phyloP scores from a whole-genome alignment of 2,329 filamentous ascomycete species.

The Scortechinia acanthostroma region DNA sequence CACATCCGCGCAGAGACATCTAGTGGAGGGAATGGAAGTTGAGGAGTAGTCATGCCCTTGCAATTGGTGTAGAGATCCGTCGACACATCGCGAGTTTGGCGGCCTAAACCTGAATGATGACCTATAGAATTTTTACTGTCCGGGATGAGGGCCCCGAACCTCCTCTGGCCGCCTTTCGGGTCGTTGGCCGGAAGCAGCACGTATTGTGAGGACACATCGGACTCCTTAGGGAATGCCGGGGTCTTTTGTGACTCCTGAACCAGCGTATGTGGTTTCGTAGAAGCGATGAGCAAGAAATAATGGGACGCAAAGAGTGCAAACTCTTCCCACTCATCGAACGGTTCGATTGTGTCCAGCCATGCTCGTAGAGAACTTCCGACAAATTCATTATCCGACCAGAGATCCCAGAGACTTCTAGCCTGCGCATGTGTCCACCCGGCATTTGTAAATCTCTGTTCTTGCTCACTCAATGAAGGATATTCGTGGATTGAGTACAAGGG shows the following conservation, averaged over 20 bases:
- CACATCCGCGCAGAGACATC: constrained; percentile 1
- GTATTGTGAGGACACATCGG: not conserved
- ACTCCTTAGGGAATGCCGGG: too few relatives aligned
- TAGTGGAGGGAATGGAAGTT: not conserved
- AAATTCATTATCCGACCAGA: not conserved
- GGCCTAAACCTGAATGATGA: not conserved
- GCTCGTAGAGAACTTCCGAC: not conserved
- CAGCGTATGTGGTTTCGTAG: not conserved
- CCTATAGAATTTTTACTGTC: not conserved
- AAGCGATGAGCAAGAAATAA: not conserved
- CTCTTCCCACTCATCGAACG: constrained; percentile 2
- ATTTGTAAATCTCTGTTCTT: not conserved
- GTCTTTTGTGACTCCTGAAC: too few relatives aligned
- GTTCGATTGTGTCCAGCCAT: not conserved
- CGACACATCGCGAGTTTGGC: not conserved
- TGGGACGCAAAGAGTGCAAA: constrained; percentile 1
- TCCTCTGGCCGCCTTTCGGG: not conserved
- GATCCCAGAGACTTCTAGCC: not conserved
- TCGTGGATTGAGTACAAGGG: constrained; percentile 1
- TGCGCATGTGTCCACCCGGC: not conserved
- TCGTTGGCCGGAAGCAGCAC: not conserved
- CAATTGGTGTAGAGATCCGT: not conserved
- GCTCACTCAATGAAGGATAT: not conserved
- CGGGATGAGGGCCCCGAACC: not conserved
- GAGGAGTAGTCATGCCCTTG: not conserved